phyloP scores from a whole-genome alignment of 176 grass and related monocot genomes.

The Puccinellia tenuiflora region DNA sequence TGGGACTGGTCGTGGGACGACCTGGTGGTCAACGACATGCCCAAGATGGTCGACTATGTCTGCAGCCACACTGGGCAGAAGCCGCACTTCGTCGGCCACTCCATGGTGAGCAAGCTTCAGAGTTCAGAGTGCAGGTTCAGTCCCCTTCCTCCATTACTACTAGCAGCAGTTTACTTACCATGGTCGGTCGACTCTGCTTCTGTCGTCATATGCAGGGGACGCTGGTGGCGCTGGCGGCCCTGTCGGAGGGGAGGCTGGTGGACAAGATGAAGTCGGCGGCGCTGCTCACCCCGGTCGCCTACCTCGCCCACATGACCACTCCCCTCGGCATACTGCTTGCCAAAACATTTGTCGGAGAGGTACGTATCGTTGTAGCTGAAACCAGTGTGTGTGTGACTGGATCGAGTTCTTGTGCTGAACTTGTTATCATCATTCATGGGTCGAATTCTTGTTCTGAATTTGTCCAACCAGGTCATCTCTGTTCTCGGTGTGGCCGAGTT shows the following conservation, averaged over 20 bases:
- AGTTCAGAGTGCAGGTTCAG: neutral
- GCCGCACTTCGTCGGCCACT: slow-evolving; percentile 83
- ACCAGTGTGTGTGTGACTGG: too few relatives aligned
- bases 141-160: neutral
- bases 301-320: slow-evolving; percentile 71
- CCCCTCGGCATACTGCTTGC: slow-evolving; percentile 56
- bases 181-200: neutral
- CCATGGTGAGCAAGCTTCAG: slow-evolving; percentile 42
- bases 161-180: neutral
- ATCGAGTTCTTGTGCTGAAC: neutral
- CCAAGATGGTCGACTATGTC: slow-evolving; percentile 51
- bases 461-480: slow-evolving; percentile 33
- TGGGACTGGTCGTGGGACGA: slow-evolving; percentile 98
- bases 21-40: slow-evolving; percentile 62
- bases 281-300: slow-evolving; percentile 73
- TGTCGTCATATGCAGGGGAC: slow-evolving; percentile 62
- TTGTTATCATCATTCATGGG: too few relatives aligned
- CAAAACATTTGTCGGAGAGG: slow-evolving; percentile 63
- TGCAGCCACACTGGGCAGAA: slow-evolving; percentile 49
- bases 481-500: slow-evolving; percentile 59
- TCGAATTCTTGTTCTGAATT: too few relatives aligned
- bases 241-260: slow-evolving; percentile 66
- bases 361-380: neutral
- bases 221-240: slow-evolving; percentile 59
- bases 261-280: slow-evolving; percentile 67